Base-by-base conservation (phyloP, 1,139 yeast species). In the Pichia sp. region DNA sequence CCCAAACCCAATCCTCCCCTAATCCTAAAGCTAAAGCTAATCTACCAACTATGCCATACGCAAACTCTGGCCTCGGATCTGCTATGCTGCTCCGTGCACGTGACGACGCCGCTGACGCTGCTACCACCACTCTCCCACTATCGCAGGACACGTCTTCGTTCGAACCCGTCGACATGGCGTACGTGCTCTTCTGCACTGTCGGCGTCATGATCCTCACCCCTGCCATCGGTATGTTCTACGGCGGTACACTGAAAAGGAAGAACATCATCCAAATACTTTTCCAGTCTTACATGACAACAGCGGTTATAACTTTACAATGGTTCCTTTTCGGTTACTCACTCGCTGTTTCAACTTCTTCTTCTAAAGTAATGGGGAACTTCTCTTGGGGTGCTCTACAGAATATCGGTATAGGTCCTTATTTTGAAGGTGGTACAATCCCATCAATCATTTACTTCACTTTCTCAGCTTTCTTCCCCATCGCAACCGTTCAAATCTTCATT, bases 401-500 rank as follows among this genome's bases (percentile, higher is more conserved):
- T 41, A 56, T 67, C 12, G 60, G 60, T 23, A 69, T 69, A 10
- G 61, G 60, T n/a, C 72, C 72, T 2, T 53, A 60, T 36, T 30
- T 53, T 22, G 69, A 63, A 50, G 60, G 60, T 25, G 59, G 59
- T 36, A 55, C 68, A 3, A 63, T 67, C 35, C 72, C 74, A 9
- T 61, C 69, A 1, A 66, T 67, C 23, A 55, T 66, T 36, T 60
- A 65, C 41, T 69, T 67, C 41, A 63, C 66, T 12, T 69, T 69
- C 49, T 61, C 69, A 17, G 66, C 54, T 6, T 69, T 68, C 48
- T 69, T 69, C 59, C 72, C 72, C 1, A 59, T 69, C 35, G 69
- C 71, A 26, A 69, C 74, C 3, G 68, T 66, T n/a, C 73, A 68
- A 48, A 68, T 69, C 52, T 69, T 69, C 51, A 55, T 67, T 17